These are phyloP conservation scores for Puya raimondii DNA, from an alignment of 176 grass and related monocot genomes.

Conservation along the genomic window DNA sequence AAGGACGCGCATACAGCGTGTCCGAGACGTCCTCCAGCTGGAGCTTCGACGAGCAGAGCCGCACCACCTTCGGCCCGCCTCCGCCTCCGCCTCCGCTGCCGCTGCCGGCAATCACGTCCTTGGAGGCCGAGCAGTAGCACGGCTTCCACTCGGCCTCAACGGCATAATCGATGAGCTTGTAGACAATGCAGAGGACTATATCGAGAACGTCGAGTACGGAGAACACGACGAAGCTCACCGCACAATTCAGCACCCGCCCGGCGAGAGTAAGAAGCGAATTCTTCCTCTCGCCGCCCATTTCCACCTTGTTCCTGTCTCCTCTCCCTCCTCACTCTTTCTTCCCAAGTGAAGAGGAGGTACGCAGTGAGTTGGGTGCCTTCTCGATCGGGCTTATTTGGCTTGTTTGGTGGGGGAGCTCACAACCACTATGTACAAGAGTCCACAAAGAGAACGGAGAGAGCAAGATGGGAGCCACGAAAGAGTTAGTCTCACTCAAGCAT, in stretches of 20 bases:
- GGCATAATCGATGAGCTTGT: constrained; percentile 82
- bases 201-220: constrained; percentile 76
- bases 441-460: not conserved
- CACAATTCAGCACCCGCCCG: constrained; percentile 43
- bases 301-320: constrained; percentile 13
- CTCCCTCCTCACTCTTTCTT: constrained; percentile 27
- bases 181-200: constrained; percentile 76
- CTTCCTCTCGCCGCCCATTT: not conserved
- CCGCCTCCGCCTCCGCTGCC: constrained; percentile 10
- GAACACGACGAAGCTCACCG: constrained; percentile 83
- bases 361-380: constrained; percentile 1
- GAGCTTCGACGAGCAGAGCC: constrained; percentile 51
- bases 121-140: constrained; percentile 64
- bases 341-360: not conserved
- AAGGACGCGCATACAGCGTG: constrained; percentile 77
- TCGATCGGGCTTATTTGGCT: not conserved
- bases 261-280: constrained; percentile 4
- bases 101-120: not conserved
- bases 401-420: not conserved
- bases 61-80: constrained; percentile 63
- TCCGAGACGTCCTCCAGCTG: constrained; percentile 94
- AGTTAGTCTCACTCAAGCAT: too few species aligned
- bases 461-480: not conserved
- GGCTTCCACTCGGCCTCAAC: constrained; percentile 86
- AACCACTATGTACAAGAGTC: not conserved